A percentile compares a stretch with the other conserved stretches of the same genome.
Conservation (phyloP, 129 eudicot species). For the Pittosporum tobira region DNA sequence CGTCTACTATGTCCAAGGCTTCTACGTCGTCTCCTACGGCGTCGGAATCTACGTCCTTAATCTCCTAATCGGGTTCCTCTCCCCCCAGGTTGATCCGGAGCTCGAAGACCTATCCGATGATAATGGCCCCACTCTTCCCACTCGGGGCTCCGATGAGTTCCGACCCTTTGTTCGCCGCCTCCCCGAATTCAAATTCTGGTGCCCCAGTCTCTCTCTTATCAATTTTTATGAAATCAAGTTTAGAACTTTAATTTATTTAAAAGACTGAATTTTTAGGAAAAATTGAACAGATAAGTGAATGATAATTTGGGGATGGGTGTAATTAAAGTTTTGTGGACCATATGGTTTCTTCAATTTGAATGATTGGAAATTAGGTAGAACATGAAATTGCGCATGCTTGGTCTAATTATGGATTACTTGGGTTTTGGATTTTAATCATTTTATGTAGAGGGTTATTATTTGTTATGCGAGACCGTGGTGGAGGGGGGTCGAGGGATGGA, state of each 20-base stretch:
- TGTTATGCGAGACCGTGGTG: neutral
- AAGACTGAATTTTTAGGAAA: too few species aligned
- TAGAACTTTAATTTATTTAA: too few species aligned
- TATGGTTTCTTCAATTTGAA: too few species aligned
- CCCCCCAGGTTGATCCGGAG: conserved; percentile 88
- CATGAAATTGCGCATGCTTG: neutral
- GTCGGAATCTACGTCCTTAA: conserved; percentile 73
- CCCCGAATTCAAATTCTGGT: conserved; percentile 76
- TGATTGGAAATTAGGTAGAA: too few species aligned
- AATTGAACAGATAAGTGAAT: too few species aligned
- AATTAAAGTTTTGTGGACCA: too few species aligned
- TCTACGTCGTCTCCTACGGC: conserved; percentile 79
- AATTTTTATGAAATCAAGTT: too few species aligned
- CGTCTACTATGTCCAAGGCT: conserved; percentile 61
- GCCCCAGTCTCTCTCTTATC: neutral
- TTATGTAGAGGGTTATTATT: too few species aligned
- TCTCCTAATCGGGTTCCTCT: conserved; percentile 69
- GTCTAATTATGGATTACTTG: neutral
- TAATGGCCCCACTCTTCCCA: conserved; percentile 66
- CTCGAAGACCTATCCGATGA: conserved; percentile 36
- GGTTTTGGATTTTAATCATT: too few species aligned
- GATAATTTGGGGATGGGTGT: too few species aligned
- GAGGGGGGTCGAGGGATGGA: neutral
- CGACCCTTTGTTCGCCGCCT: conserved; percentile 89
- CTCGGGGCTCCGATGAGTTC: conserved; percentile 65